Evolutionary conservation across 208 protist genomes (phyloP).

Genomic region (Trypanosoma grayi): DNA sequence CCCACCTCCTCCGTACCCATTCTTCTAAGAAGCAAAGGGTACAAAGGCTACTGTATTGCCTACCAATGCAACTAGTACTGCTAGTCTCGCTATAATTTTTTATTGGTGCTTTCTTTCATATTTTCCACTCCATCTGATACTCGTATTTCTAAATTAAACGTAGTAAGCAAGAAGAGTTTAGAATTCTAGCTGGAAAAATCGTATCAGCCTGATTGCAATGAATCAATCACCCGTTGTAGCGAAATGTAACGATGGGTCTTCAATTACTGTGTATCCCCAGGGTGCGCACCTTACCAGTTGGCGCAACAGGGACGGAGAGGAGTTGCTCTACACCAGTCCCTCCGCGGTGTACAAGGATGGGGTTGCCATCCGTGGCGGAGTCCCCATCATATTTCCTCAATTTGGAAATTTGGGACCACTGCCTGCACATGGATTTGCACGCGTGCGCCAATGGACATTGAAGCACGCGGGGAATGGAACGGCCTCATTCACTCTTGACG

Average conservation of each 20-base stretch:
- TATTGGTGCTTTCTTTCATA: neutral
- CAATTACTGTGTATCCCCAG: slow-evolving; percentile 76
- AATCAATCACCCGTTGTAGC: slow-evolving; percentile 4
- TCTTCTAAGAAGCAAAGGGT: slow-evolving; percentile 50
- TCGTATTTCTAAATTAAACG: neutral
- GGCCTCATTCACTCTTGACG: slow-evolving; percentile 19
- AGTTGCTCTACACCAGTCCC: slow-evolving; percentile 81
- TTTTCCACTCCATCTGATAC: too few species aligned
- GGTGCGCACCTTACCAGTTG: slow-evolving; percentile 89
- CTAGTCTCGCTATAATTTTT: neutral
- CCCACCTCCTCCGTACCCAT: slow-evolving; percentile 81
- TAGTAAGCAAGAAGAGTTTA: neutral
- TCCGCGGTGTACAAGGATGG: slow-evolving; percentile 66
- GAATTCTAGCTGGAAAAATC: too few species aligned
- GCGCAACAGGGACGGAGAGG: slow-evolving; percentile 48
- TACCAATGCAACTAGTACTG: too few species aligned
- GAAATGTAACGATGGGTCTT: slow-evolving; percentile 49
- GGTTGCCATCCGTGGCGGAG: slow-evolving; percentile 80
- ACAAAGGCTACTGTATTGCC: too few species aligned
- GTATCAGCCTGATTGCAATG: slow-evolving; percentile 11
- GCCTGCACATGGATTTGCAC: slow-evolving; percentile 80
- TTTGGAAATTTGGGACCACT: slow-evolving; percentile 72
- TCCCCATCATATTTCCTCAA: slow-evolving; percentile 90
- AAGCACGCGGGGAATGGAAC: slow-evolving; percentile 8
- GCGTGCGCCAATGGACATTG: slow-evolving; percentile 29